Conservation (phyloP, 2,329 filamentous ascomycete species). For the Onygenales sp. region DNA sequence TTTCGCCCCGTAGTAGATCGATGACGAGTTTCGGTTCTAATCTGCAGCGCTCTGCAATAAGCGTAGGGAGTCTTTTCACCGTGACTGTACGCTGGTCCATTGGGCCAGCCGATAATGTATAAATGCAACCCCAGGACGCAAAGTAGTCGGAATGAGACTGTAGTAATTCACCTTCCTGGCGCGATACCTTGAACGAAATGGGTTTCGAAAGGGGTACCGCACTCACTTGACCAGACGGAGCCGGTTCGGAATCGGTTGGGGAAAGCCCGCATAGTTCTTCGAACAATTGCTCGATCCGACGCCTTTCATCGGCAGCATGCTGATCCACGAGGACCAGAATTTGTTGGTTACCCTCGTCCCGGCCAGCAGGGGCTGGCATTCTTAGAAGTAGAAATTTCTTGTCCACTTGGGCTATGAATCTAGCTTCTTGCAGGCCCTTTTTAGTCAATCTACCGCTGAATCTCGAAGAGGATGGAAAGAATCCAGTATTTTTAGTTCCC, state of each 20-base stretch:
- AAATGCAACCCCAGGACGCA: conserved; percentile 63
- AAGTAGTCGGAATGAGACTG: conserved; percentile 48
- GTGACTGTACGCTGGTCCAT: conserved; percentile 24
- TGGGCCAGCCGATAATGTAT: conserved; percentile 34
- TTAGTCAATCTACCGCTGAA: conserved; percentile 45
- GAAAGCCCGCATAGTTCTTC: conserved; percentile 39
- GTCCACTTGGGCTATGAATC: conserved; percentile 75
- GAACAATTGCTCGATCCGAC: conserved; percentile 67
- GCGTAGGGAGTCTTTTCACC: conserved; percentile 55
- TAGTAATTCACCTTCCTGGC: conserved; percentile 53
- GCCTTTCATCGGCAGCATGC: conserved; percentile 87
- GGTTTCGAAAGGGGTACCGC: conserved; percentile 37
- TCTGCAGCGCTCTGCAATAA: conserved; percentile 67
- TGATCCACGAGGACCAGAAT: conserved; percentile 76
- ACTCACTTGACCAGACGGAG: conserved; percentile 10
- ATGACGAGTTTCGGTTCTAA: conserved; percentile 62
- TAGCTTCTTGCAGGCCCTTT: conserved; percentile 47
- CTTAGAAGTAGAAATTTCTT: conserved; percentile 76
- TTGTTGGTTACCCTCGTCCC: conserved; percentile 9
- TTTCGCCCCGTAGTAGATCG: conserved; percentile 63
- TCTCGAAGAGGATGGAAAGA: neutral
- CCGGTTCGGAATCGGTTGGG: conserved; percentile 1
- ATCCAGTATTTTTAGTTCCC: neutral
- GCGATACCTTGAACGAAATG: conserved; percentile 56
- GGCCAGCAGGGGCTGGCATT: conserved; percentile 4